Evolutionary conservation across 371 early-diverging fungal species (phyloP), one percentile per base, ranked within the genome.

Genomic region (Mortierella sp.): DNA sequence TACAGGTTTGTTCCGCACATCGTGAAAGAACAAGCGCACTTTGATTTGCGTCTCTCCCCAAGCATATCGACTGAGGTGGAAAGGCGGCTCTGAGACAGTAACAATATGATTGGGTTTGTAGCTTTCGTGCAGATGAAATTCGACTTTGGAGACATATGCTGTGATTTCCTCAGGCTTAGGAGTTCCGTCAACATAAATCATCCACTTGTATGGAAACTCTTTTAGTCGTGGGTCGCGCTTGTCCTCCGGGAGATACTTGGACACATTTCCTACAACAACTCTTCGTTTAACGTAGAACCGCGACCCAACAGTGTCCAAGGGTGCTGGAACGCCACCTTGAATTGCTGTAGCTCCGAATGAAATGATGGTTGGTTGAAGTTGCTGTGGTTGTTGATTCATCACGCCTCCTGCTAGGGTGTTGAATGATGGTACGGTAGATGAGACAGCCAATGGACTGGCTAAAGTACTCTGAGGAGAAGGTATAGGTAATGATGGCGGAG

Each of bases 31-130:
- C 12, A 98, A 62, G 66, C 95, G 93, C 18, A 96, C 83, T 28
- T 96, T 89, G 57, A 97, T 86, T 16, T 97, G 96, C 69, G 96
- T 97, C 83, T 98, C 97, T 9, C 98, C 98, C 97, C 97, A 98
- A 0, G 97, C 98, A 67, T 90, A 89, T 2, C 96, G 88, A 12
- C 93, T 93, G 55, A 97, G 73, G 65, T 93, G 92, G 74, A 96
- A 96, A 0, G 94, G 96, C 0, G 97, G 91, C 45, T 90, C 88
- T 0, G 84, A 83, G 3, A 97, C 89, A 40, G 96, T 97, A 6
- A 97, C 89, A 8, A 96, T 89, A 78, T 97, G 93, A 67, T 94
- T 88, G 0, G 98, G 98, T 57, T 89, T 90, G 76, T 97, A 98
- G 63, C 94, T 93, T 64, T 94, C 95, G 84, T 98, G 97, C 14